Percentiles rank a stretch among this genome's conserved stretches.
phyloP scores from a whole-genome alignment of 345 rosid species.

The Streptanthus diversifolius region DNA sequence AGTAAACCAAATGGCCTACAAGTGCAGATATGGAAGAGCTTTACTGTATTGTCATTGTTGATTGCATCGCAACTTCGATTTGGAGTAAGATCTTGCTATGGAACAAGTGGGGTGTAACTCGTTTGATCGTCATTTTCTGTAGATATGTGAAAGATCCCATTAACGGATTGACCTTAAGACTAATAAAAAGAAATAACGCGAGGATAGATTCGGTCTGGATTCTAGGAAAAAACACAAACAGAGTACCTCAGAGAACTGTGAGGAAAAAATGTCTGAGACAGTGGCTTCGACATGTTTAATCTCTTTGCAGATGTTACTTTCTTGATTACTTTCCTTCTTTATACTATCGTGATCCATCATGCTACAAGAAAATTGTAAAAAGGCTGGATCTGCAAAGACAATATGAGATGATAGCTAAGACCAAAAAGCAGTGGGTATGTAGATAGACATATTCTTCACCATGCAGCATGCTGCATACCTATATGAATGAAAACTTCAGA shows the following conservation, averaged over 20 bases:
- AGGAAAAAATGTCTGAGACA: slow-evolving; percentile 41
- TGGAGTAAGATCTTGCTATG: slow-evolving; percentile 59
- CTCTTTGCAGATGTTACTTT: slow-evolving; percentile 28
- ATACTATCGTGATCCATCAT: slow-evolving; percentile 34
- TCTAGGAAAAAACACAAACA: neutral
- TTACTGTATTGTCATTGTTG: slow-evolving; percentile 38
- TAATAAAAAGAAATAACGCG: neutral
- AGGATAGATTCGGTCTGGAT: neutral
- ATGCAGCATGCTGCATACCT: slow-evolving; percentile 44
- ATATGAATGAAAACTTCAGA: slow-evolving; percentile 94
- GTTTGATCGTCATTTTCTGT: slow-evolving; percentile 67
- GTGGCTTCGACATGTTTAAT: slow-evolving; percentile 51
- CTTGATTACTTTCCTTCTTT: slow-evolving; percentile 14
- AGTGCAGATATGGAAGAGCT: neutral
- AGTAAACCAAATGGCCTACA: neutral
- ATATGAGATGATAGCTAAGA: slow-evolving; percentile 3
- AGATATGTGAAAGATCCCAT: neutral
- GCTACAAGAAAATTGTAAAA: slow-evolving; percentile 36
- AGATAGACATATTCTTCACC: slow-evolving; percentile 1
- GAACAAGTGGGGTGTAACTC: slow-evolving; percentile 59
- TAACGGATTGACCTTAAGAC: neutral
- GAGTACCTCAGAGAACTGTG: slow-evolving; percentile 55
- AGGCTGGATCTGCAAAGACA: slow-evolving; percentile 63
- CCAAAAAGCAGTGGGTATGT: neutral
- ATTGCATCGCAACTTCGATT: slow-evolving; percentile 40